A percentile compares a stretch with the other conserved stretches of the same genome.
These are phyloP conservation scores for Candida buenavistaensis DNA, from an alignment of 1,139 yeast genomes.

Conservation along the genomic window DNA sequence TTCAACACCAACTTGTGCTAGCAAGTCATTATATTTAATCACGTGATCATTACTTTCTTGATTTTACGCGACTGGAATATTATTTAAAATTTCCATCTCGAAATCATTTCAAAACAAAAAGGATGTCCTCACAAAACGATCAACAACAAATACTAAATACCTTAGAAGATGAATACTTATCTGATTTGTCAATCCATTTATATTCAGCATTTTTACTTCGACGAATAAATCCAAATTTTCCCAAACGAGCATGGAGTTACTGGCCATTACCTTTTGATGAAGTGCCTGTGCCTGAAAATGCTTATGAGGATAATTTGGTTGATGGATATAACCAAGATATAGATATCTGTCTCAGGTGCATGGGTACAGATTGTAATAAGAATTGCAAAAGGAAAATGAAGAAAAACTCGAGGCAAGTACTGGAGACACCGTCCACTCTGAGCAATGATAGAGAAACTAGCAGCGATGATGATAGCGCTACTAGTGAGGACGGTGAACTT, in stretches of 20 bases:
- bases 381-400: background rate
- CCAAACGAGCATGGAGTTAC: conserved; percentile 36
- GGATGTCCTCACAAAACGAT: conserved; percentile 23
- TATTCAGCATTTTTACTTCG: conserved; percentile 47
- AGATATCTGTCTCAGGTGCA: conserved; percentile 5
- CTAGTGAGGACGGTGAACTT: background rate
- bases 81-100: no score
- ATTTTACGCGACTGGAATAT: no score
- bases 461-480: conserved; percentile 2
- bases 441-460: background rate
- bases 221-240: conserved; percentile 37
- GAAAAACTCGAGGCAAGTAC: background rate
- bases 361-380: conserved; percentile 1
- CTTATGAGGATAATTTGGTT: conserved; percentile 24
- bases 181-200: conserved; percentile 54
- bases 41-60: no score
- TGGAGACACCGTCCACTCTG: background rate
- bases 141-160: conserved; percentile 29
- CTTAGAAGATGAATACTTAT: conserved; percentile 44
- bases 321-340: conserved; percentile 20
- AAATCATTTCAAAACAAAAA: no score
- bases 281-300: conserved; percentile 37
- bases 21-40: no score
- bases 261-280: conserved; percentile 45
- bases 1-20: no score